Percentiles rank a stretch among this genome's conserved stretches.
Evolutionary conservation across 768 basidiomycete genomes (phyloP).

Genomic region (Suillus subalutaceus): DNA sequence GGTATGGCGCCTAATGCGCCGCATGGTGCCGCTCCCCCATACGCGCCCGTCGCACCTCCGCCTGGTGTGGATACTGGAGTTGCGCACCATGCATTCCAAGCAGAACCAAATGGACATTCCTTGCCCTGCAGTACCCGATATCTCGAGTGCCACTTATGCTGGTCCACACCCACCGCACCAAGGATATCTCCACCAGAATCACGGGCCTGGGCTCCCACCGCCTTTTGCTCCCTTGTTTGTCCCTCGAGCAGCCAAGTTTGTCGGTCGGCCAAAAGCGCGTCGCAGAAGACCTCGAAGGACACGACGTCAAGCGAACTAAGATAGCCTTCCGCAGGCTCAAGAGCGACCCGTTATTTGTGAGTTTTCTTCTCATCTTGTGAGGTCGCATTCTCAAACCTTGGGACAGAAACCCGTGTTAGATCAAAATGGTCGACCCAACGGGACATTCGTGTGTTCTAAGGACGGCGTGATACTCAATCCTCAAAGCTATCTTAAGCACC

Average conservation of each 20-base stretch:
- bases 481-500: background rate
- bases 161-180: background rate
- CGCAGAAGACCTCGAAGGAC: background rate
- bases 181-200: background rate
- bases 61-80: background rate
- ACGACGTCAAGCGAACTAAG: background rate
- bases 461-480: background rate
- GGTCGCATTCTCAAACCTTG: background rate
- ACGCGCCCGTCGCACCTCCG: background rate
- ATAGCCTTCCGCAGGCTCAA: fast-evolving
- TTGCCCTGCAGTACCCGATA: no score
- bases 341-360: background rate
- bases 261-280: background rate
- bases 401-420: background rate
- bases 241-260: background rate
- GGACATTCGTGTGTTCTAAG: background rate
- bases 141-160: background rate
- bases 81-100: background rate
- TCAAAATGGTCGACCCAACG: background rate
- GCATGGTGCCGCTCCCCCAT: background rate
- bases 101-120: background rate
- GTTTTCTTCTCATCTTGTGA: background rate
- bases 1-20: background rate
- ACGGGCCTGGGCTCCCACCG: background rate
- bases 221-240: background rate